Base-by-base conservation (phyloP, 2,329 filamentous ascomycete genomes). In the Catunica adiposa region DNA sequence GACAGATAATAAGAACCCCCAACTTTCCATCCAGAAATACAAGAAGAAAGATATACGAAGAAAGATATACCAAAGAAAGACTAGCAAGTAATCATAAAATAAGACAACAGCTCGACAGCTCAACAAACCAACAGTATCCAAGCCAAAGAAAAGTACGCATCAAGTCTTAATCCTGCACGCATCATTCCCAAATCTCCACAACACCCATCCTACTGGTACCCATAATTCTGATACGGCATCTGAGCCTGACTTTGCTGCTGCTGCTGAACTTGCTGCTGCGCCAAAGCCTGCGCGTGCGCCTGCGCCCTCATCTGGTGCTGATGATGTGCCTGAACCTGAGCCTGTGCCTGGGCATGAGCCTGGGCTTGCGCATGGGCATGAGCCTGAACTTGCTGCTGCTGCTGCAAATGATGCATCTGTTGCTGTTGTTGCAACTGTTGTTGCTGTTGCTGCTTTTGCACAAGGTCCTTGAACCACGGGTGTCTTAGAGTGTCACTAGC, bases 401-500 rank as follows among this genome's bases (percentile, higher is more conserved):
- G 53, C n/a, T 29, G 29, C n/a, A 51, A 17, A n/a, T 51, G 48
- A 14, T 51, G 47, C 7, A 26, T 9, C 55, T 53, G 37, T 26
- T 56, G 55, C 2, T 22, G 47, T n/a, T 56, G 55, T n/a, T 57
- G 56, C 4, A 44, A 51, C 38, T 68, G 64, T 25, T 65, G 63
- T 38, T 66, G 70, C 34, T 71, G 69, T 42, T 71, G 69, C 57
- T 79, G 73, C 58, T 76, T 73, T 63, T 79, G 73, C 14, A 81
- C 71, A 15, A 89, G 68, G 62, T 90, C 86, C 60, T 75, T 79
- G 71, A 98, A 98, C 92, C 92, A 98, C 0, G 84, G 86, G 67
- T 98, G 92, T 62, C 84, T 78, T 42, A 97, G 73, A 2, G 92
- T 89, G 60, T 94, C 87, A 53, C 83, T 76, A 1, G 92, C 92